Percentiles rank a stretch among this genome's conserved stretches.
phyloP scores from a whole-genome alignment of 805 yeast species.

The Komagataella mondaviorum region DNA sequence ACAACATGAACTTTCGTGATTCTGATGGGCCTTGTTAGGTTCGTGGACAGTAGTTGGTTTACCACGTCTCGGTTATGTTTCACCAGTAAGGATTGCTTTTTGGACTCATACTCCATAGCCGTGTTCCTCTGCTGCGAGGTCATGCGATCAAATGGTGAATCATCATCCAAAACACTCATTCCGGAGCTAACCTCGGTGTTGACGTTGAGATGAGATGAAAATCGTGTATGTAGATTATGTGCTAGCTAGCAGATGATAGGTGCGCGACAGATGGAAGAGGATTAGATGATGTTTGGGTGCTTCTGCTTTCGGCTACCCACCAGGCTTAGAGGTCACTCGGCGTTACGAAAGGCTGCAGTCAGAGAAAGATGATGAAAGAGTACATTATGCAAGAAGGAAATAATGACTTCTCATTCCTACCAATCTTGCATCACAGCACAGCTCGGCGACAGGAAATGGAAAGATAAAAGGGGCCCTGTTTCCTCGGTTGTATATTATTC shows the following conservation, averaged over 20 bases:
- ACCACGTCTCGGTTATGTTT: constrained; percentile 8
- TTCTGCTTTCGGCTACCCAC: no score
- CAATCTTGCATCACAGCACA: not conserved
- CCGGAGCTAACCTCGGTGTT: not conserved
- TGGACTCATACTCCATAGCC: not conserved
- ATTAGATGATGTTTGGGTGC: not conserved
- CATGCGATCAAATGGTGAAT: not conserved
- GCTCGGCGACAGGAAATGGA: not conserved
- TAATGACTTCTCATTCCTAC: not conserved
- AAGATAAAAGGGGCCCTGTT: not conserved
- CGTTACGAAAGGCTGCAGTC: no score
- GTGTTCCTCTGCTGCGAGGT: not conserved
- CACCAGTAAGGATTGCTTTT: not conserved
- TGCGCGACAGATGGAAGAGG: not conserved
- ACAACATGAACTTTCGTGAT: constrained; percentile 31
- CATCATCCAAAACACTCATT: not conserved
- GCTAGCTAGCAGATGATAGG: not conserved
- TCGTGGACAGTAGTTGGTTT: constrained; percentile 14
- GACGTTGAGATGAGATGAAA: not conserved
- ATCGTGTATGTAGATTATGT: not conserved
- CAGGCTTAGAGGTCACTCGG: no score
- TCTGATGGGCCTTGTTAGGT: constrained; percentile 25
- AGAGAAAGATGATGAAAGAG: no score
- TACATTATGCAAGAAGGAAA: no score
- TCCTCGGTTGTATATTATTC: not conserved